Conservation (phyloP, 2,329 filamentous ascomycete genomes). For the Venturia asperata region DNA sequence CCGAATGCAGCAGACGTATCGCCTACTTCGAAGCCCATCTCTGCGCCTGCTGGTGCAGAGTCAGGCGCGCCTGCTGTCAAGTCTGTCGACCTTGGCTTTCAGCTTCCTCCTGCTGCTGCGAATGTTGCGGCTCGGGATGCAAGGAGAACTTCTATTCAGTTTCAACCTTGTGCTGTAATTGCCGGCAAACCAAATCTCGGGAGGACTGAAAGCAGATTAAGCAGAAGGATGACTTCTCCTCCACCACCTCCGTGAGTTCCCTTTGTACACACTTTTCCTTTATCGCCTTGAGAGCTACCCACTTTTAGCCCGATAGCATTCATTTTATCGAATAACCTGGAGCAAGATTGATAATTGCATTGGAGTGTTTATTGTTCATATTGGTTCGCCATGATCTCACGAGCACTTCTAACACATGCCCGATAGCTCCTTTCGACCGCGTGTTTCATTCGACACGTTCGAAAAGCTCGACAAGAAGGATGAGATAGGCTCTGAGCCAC, state of each 20-base stretch:
- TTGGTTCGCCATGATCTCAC: not conserved
- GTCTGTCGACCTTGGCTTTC: slow-evolving; percentile 25
- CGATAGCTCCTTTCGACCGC: slow-evolving; percentile 14
- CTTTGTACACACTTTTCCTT: not conserved
- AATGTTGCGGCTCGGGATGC: slow-evolving; percentile 22
- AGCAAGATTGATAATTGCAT: not conserved
- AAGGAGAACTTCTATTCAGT: slow-evolving; percentile 35
- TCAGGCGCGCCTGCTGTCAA: slow-evolving; percentile 20
- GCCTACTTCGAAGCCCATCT: slow-evolving; percentile 2
- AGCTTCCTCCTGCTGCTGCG: slow-evolving; percentile 24
- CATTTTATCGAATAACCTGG: not conserved
- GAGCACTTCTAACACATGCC: not conserved
- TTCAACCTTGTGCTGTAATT: slow-evolving; percentile 30
- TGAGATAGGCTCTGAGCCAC: slow-evolving; percentile 55
- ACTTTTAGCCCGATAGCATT: not conserved
- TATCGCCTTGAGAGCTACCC: not conserved
- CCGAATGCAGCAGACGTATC: slow-evolving; percentile 9
- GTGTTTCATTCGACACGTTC: slow-evolving; percentile 71
- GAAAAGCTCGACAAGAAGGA: slow-evolving; percentile 43
- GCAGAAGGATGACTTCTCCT: slow-evolving; percentile 33
- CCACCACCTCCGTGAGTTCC: slow-evolving; percentile 37
- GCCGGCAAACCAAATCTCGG: slow-evolving; percentile 12
- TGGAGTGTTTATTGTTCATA: slow-evolving; percentile 15
- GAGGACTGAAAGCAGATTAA: slow-evolving; percentile 15
- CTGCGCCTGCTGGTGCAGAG: not conserved